Base-by-base conservation (phyloP, 2,329 filamentous ascomycete genomes). In the Aschersonia sp. region DNA sequence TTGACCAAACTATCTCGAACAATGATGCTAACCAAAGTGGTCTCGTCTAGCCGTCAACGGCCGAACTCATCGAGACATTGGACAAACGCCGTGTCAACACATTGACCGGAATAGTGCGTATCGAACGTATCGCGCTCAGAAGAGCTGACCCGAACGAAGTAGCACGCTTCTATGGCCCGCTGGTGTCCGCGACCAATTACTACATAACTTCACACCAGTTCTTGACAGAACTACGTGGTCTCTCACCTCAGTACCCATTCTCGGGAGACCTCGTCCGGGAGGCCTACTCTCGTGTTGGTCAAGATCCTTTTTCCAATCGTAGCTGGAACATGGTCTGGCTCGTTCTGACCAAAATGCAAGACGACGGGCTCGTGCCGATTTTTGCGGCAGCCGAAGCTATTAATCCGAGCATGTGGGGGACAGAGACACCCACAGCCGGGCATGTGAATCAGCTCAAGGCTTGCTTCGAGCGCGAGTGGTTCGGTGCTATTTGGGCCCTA, bases 271-370 rank as follows among this genome's bases (percentile, higher is more conserved):
- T 82, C 35, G 59, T 87, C 2, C 71, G 76, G 45, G 81, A 84
- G 56, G 83, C 83, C 0, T 80, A 82, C 55, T 63, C 66, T 48
- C 68, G 79, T 29, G 83, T 87, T 3, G 69, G 73, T 47, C 67
- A 65, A 31, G 83, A 87, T 52, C 80, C 81, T 0, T 66, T 72
- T 14, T 83, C 79, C 52, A 79, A 79, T 54, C 72, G 79, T 30
- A 86, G 81, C 58, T 87, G 84, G 83, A 88, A 87, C 58, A 69
- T 83, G 54, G 83, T 81, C 41, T 87, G 83, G 83, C 65, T 87
- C 43, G 78, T 83, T 32, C 65, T 87, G 8, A 66, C 66, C 41
- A 85, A 84, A 61, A 79, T 86, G 45, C 68, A 72, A 29, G 74
- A 77, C 48, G 78, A 81, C 51, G 71, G 72, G 48, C 66, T 87